Base-by-base conservation (phyloP, 306 rosid genomes). In the Trifolium repens region DNA sequence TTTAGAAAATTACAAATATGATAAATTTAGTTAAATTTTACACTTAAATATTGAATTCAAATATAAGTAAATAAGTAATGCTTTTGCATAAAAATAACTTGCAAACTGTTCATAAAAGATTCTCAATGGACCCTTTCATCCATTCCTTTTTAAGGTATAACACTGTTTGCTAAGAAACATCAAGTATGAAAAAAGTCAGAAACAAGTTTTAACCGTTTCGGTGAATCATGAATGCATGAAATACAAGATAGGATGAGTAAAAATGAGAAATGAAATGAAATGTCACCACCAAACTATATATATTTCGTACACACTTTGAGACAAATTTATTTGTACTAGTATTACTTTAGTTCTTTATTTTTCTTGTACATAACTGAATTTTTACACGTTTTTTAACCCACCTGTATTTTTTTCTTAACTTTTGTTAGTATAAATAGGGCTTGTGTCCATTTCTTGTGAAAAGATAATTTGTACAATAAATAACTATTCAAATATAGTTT, bases 301-400 rank as follows among this genome's bases (percentile, higher is more conserved):
- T 17, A 32, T 39, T 65, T 65, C 52, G 70, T 65, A 65, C 17
- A 39, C 49, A 65, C 15, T 57, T 6, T 39, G 50, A 39, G 70
- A 39, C 50, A 16, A 64, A 37, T 42, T 64, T 10, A 64, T 15
- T 66, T 19, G 53, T 42, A 66, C 35, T 43, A 43, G 54, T 40
- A 46, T 27, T 32, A 61, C 15, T 32, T 68, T 68, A 14, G 73
- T 15, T 14, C 42, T 44, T 32, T 61, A 15, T 27, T 59, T 60
- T 66, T 66, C 53, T 42, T 5, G 54, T 66, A 66, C 58, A 44
- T 13, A 44, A 14, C 80, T 35, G 44, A 43, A 24, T 26, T 54
- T 54, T 42, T 8, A 57, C 68, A 58, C 64, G 39, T 58, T 58
- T 58, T 49, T 50, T 52, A 58, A 58, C 64, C 16, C 37, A 58